Percentiles rank a stretch among this genome's conserved stretches.
Evolutionary conservation across 1,139 yeast species (phyloP).

Genomic region (Protomyces inundatus): DNA sequence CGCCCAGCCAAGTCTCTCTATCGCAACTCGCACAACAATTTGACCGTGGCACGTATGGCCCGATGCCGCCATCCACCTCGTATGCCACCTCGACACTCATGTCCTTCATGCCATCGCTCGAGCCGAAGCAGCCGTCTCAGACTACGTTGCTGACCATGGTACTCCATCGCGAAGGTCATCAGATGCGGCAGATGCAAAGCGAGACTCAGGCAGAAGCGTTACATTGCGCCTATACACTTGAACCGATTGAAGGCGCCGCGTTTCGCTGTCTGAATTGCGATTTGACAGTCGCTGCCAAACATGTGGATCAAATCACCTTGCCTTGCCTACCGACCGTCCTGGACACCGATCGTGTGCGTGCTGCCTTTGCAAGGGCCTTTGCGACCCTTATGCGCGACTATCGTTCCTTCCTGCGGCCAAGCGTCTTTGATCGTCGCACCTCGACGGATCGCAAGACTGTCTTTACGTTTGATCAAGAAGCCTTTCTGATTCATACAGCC

Average conservation of each 20-base stretch:
- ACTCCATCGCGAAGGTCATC: constrained; percentile 3
- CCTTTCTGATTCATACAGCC: constrained; percentile 25
- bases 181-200: not conserved
- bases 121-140: not conserved
- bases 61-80: not conserved
- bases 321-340: constrained; percentile 31
- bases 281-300: constrained; percentile 20
- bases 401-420: constrained; percentile 16
- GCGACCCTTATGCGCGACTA: constrained; percentile 28
- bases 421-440: not conserved
- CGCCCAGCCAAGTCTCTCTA: too few relatives aligned
- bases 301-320: constrained; percentile 16
- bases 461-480: constrained; percentile 18
- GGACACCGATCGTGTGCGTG: constrained; percentile 27
- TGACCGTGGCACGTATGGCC: not conserved
- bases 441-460: not conserved
- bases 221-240: not conserved
- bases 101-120: not conserved
- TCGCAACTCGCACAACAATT: too few relatives aligned
- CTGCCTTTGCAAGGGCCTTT: constrained; percentile 29
- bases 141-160: not conserved
- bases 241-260: not conserved
- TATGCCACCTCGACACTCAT: not conserved
- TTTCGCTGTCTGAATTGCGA: constrained; percentile 3
- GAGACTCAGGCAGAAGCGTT: not conserved